phyloP scores from a whole-genome alignment of 225 moss, liverwort and hornwort species.

The Ulota crispa region DNA sequence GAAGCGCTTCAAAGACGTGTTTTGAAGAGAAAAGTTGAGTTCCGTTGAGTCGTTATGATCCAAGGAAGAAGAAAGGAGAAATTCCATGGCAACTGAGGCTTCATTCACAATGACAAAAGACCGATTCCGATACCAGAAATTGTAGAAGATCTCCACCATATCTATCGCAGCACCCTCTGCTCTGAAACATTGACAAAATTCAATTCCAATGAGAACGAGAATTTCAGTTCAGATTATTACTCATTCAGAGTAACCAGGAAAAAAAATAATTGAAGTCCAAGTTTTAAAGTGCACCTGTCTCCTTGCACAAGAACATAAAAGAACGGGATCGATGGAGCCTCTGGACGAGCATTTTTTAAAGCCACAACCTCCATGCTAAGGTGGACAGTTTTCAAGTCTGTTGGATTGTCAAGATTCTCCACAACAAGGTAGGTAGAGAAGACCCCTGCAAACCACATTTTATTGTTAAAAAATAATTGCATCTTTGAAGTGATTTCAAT shows the following conservation, averaged over 20 bases:
- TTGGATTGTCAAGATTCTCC: slow-evolving; percentile 89
- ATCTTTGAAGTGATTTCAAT: slow-evolving; percentile 11
- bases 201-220: slow-evolving; percentile 6
- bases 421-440: slow-evolving; percentile 89
- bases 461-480: slow-evolving; percentile 9
- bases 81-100: slow-evolving; percentile 95
- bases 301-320: slow-evolving; percentile 91
- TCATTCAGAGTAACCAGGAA: neutral
- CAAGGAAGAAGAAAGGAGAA: slow-evolving; percentile 83
- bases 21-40: slow-evolving; percentile 86
- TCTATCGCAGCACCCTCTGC: slow-evolving; percentile 84
- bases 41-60: slow-evolving; percentile 81
- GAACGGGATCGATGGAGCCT: slow-evolving; percentile 76
- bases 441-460: slow-evolving; percentile 59
- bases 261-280: slow-evolving; percentile 5
- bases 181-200: slow-evolving; percentile 47
- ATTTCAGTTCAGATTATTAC: slow-evolving; percentile 1
- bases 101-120: slow-evolving; percentile 92
- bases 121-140: slow-evolving; percentile 94
- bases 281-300: slow-evolving; percentile 54
- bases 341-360: slow-evolving; percentile 78
- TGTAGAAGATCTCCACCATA: slow-evolving; percentile 94
- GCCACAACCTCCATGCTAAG: slow-evolving; percentile 93
- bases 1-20: slow-evolving; percentile 87
- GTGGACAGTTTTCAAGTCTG: slow-evolving; percentile 87